Conservation (phyloP, 495 filamentous ascomycete genomes). For the Pyrenopolyporus hunteri region DNA sequence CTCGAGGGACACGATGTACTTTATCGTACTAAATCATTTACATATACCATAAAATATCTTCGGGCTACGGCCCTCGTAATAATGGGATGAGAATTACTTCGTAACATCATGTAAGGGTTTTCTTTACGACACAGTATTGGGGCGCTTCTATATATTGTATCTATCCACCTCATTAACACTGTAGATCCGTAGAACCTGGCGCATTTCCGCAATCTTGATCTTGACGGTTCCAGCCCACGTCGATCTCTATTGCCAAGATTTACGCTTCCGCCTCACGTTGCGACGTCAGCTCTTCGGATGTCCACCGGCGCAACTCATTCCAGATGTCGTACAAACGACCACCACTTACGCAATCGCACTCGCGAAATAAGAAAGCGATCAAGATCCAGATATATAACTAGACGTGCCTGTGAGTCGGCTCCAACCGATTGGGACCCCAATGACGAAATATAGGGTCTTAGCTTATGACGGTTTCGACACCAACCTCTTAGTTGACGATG, state of each 20-base stretch:
- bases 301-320: background rate
- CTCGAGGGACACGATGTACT: constrained; percentile 1
- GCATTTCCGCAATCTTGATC: background rate
- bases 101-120: no score
- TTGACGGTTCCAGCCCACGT: background rate
- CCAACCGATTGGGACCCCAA: constrained; percentile 20
- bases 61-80: constrained; percentile 7
- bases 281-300: constrained; percentile 8
- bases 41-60: constrained; percentile 12
- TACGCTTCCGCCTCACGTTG: background rate
- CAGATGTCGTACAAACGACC: background rate
- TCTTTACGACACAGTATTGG: no score
- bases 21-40: constrained; percentile 14
- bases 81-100: background rate
- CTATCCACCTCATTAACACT: background rate
- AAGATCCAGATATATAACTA: constrained; percentile 13
- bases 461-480: constrained; percentile 13
- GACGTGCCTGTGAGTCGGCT: background rate
- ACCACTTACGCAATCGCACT: constrained; percentile 29
- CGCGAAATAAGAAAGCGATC: constrained; percentile 17
- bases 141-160: no score
- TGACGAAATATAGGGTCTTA: constrained; percentile 29
- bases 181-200: background rate
- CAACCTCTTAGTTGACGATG: constrained; percentile 26
- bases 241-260: constrained; percentile 15